These are phyloP conservation scores for Filosporella fistucella DNA, from an alignment of 495 filamentous ascomycete genomes.

Conservation along the genomic window DNA sequence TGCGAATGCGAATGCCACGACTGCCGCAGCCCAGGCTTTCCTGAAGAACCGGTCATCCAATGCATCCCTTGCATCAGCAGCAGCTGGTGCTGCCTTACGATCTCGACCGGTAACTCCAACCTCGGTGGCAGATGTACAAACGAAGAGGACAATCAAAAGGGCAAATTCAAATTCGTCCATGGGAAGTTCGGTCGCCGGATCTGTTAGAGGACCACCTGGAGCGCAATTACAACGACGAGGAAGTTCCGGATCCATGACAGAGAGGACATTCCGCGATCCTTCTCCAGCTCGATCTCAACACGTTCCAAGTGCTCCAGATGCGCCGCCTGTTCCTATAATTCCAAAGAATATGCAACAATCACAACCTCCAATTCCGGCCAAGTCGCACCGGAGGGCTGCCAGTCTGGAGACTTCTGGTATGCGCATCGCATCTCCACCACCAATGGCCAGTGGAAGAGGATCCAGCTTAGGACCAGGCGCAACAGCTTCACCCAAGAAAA, in stretches of 20 bases:
- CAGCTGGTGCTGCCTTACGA: conserved; percentile 78
- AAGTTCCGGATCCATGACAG: conserved; percentile 79
- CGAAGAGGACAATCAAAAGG: conserved; percentile 76
- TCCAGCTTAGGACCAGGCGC: conserved; percentile 35
- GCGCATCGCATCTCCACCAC: conserved; percentile 45
- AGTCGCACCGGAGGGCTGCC: conserved; percentile 38
- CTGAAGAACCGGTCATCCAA: conserved; percentile 59
- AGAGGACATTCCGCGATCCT: conserved; percentile 74
- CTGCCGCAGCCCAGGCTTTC: conserved; percentile 79
- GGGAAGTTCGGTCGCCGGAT: conserved; percentile 39
- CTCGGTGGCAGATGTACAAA: conserved; percentile 74
- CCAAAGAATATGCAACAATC: conserved; percentile 41
- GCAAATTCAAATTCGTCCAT: conserved; percentile 65
- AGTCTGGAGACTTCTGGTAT: conserved; percentile 48
- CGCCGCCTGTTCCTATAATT: conserved; percentile 71
- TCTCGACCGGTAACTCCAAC: conserved; percentile 72
- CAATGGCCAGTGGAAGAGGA: conserved; percentile 32
- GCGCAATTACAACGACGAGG: conserved; percentile 51
- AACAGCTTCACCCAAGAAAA: conserved; percentile 6
- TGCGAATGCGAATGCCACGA: conserved; percentile 65
- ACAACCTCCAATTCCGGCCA: conserved; percentile 14
- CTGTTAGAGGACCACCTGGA: conserved; percentile 34
- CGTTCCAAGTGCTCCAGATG: conserved; percentile 31
- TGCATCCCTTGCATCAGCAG: conserved; percentile 69
- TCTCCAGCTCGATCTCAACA: conserved; percentile 45